phyloP scores from a whole-genome alignment of 176 grass and related monocot species.

The Ensete glaucum region DNA sequence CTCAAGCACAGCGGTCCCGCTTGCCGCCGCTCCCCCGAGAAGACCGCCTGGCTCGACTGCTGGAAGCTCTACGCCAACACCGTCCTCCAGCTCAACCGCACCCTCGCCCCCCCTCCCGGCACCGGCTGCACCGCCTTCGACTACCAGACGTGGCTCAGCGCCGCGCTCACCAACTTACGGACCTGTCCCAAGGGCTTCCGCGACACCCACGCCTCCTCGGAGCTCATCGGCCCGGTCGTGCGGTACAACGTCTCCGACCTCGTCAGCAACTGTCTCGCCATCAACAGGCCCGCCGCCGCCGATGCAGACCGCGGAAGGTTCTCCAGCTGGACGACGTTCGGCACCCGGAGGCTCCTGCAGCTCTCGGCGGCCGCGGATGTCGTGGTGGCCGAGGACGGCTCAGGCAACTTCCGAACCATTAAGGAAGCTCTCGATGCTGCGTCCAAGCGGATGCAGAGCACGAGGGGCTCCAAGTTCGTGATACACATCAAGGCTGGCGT shows the following conservation, averaged over 20 bases:
- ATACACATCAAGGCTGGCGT: constrained; percentile 23
- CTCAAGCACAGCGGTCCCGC: constrained; percentile 10
- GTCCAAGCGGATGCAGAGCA: not conserved
- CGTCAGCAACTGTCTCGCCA: not conserved
- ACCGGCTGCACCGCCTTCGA: not conserved
- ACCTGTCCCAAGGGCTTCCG: constrained; percentile 17
- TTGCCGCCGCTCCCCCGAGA: constrained; percentile 15
- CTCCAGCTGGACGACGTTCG: not conserved
- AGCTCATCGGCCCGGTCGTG: not conserved
- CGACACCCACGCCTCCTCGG: too few relatives aligned
- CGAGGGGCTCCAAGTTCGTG: not conserved
- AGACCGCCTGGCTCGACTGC: constrained; percentile 29
- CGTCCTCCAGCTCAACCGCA: constrained; percentile 37
- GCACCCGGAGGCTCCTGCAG: not conserved
- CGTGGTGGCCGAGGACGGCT: constrained; percentile 23
- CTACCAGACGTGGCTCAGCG: constrained; percentile 20
- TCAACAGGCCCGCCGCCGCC: too few relatives aligned
- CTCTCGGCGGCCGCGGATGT: constrained; percentile 15
- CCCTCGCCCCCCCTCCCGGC: not conserved
- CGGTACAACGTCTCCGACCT: not conserved
- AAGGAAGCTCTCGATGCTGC: constrained; percentile 19
- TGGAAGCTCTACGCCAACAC: constrained; percentile 37
- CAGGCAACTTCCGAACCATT: constrained; percentile 30
- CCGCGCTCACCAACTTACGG: constrained; percentile 12
- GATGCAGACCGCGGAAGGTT: not conserved